Base-by-base conservation (phyloP, 164 flowering plant species). In the Vitis labrusca region DNA sequence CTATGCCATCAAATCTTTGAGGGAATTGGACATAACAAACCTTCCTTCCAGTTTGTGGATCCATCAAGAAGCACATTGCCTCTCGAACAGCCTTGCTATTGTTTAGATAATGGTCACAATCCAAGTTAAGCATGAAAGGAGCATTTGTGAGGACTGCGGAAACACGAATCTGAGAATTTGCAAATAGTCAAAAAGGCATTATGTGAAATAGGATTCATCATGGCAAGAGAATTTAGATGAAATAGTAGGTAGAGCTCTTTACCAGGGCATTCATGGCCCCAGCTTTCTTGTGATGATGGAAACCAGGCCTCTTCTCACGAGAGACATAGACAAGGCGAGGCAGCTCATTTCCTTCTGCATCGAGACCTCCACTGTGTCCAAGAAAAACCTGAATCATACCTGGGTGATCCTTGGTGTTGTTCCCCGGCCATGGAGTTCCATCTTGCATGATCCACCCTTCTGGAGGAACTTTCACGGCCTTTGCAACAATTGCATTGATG, bases 231-330 rank as follows among this genome's bases (percentile, higher is more conserved):
- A 44, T 37, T 8, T 53, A 44, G 16, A 67, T 55, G 2, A 54
- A 50, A 37, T 30, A 10, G 13, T 12, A 48, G 48, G 16, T 30
- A 13, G 16, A 15, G 54, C n/a, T 1, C 1, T 54, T 72, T 85
- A 94, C 99, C 89, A 95, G 79, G 55, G 99, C 96, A 82, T 95
- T 95, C 99, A 95, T 92, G 67, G 99, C 99, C 60, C 99, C 98
- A 64, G 98, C 99, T 73, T 93, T 93, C 84, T 93, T 95, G 84
- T 95, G 97, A 81, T 95, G 99, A 52, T 78, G 84, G 64, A 95
- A 95, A 14, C 97, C 97, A 60, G 99, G 99, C 76, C 99, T 90
- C 81, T 95, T 95, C 84, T 95, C 99, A 81, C 99, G 91, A 62
- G 99, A 91, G 48, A 95, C 99, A 59, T 95, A 95, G 60, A 95